phyloP scores from a whole-genome alignment of 169 alveolate genomes.

The Eimeria praecox region DNA sequence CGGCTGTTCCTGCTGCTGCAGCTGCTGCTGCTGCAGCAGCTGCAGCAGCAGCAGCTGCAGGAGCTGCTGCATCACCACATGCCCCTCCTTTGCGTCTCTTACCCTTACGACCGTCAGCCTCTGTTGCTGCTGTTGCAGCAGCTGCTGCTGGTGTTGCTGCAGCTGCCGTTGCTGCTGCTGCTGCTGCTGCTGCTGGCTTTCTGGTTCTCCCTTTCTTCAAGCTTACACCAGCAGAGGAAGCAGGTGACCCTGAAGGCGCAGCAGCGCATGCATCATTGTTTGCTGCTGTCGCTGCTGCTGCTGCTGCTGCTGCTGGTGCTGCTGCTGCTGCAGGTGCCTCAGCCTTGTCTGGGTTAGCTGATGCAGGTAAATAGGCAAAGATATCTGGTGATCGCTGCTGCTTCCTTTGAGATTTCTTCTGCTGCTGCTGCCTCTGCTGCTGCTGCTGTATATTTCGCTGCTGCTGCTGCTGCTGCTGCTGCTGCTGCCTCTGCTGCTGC shows the following conservation, averaged over 20 bases:
- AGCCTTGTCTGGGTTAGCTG: background rate
- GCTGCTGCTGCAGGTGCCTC: background rate
- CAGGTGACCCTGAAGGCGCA: background rate
- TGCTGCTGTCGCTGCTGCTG: background rate
- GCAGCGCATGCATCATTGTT: background rate
- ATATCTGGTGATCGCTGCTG: background rate
- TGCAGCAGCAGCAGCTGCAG: background rate
- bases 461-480: background rate
- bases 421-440: conserved; percentile 14
- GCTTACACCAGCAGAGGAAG: background rate
- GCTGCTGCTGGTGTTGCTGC: background rate
- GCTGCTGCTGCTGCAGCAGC: background rate
- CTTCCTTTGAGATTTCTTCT: background rate
- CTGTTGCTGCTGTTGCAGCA: background rate
- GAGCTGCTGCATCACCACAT: background rate
- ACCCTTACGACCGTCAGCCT: background rate
- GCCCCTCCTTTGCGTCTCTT: background rate
- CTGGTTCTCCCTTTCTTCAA: background rate
- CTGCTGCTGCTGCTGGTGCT: conserved; percentile 14
- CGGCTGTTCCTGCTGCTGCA: background rate
- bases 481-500: conserved; percentile 22
- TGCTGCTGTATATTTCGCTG: background rate
- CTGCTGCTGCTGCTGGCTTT: background rate
- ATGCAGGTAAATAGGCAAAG: background rate
- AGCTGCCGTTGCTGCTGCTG: background rate